Evolutionary conservation across 305 asterid genomes (phyloP).

Genomic region (Andrographis paniculata): DNA sequence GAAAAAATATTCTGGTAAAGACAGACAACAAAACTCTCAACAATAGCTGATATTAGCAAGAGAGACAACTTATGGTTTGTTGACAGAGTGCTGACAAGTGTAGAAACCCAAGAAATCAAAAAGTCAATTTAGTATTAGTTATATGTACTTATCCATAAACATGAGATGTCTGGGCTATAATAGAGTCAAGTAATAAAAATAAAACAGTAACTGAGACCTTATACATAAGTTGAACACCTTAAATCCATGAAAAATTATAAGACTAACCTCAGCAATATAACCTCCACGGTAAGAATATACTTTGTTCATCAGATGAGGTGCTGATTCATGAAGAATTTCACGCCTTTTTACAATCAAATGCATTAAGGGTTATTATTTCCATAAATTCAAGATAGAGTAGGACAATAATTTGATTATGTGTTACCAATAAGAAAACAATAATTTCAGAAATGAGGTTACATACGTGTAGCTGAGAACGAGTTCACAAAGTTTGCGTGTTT

Average conservation of each 20-base stretch:
- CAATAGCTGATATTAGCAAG: neutral
- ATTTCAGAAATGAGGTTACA: constrained; percentile 25
- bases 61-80: neutral
- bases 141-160: neutral
- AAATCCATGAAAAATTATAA: constrained; percentile 18
- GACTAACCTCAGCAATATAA: constrained; percentile 79
- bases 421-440: constrained; percentile 9
- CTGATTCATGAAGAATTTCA: constrained; percentile 71
- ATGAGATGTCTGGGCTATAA: constrained; percentile 3
- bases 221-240: neutral
- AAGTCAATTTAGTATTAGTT: neutral
- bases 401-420: too few species aligned
- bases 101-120: too few species aligned
- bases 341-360: constrained; percentile 49
- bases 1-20: too few species aligned
- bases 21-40: too few species aligned
- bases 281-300: constrained; percentile 81
- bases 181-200: neutral
- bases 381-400: constrained; percentile 13
- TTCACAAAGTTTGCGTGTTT: constrained; percentile 93
- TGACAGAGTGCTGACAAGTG: neutral
- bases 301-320: constrained; percentile 60
- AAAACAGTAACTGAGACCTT: constrained; percentile 1
- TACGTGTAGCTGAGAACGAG: constrained; percentile 93
- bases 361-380: constrained; percentile 17